Percentiles rank a stretch among this genome's conserved stretches.
These are phyloP conservation scores for Berberis vulgaris DNA, from an alignment of 164 flowering plant species.

Conservation along the genomic window DNA sequence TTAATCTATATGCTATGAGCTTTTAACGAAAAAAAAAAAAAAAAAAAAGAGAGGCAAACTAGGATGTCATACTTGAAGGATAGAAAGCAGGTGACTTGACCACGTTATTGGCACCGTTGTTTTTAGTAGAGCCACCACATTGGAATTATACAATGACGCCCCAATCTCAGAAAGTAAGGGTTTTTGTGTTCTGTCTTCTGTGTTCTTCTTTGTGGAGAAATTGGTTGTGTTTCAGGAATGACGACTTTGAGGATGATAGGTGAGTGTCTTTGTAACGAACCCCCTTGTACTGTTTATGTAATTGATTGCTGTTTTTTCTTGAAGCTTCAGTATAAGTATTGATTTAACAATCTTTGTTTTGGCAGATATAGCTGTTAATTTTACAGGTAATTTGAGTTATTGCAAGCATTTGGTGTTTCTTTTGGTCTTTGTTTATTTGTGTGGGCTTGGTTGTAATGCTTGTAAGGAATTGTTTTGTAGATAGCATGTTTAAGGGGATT, in stretches of 20 bases:
- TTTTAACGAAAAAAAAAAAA: too few relatives aligned
- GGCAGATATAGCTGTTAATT: slow-evolving; percentile 92
- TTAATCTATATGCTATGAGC: too few relatives aligned
- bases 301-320: background rate
- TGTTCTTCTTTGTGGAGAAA: too few relatives aligned
- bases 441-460: background rate
- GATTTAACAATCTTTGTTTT: background rate
- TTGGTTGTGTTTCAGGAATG: slow-evolving; percentile 16
- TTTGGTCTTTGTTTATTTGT: background rate
- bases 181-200: too few relatives aligned
- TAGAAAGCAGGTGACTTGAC: too few relatives aligned
- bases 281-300: background rate
- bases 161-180: too few relatives aligned
- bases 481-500: slow-evolving; percentile 90
- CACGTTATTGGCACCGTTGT: too few relatives aligned
- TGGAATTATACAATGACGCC: too few relatives aligned
- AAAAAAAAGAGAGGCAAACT: too few relatives aligned
- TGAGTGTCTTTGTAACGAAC: slow-evolving; percentile 17
- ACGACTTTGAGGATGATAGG: slow-evolving; percentile 73
- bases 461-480: slow-evolving; percentile 20
- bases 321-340: background rate
- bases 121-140: too few relatives aligned
- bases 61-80: too few relatives aligned
- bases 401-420: slow-evolving; percentile 16
- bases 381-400: slow-evolving; percentile 78